These are phyloP conservation scores for Herpetomonas tarakana DNA, from an alignment of 208 protist genomes.

Conservation along the genomic window DNA sequence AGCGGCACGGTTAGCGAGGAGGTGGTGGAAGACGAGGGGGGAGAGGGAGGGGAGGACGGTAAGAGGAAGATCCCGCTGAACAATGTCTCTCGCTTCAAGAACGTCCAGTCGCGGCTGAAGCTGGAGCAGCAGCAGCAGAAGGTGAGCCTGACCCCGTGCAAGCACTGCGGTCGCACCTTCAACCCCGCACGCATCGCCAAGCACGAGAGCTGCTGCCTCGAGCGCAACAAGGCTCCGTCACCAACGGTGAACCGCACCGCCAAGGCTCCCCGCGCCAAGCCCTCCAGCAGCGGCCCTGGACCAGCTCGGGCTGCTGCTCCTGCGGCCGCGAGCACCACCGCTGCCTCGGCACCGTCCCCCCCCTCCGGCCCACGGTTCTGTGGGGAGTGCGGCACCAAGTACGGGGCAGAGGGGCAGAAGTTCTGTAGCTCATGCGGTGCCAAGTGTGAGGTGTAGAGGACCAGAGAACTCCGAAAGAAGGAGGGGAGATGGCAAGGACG, in stretches of 20 bases:
- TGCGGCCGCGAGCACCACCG: conserved; percentile 1
- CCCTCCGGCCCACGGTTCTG: conserved; percentile 42
- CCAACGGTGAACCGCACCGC: background rate
- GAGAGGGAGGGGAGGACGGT: background rate
- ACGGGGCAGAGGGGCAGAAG: conserved; percentile 18
- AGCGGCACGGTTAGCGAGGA: background rate
- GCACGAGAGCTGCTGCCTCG: conserved; percentile 80
- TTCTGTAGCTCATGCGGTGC: conserved; percentile 70
- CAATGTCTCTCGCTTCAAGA: conserved; percentile 81
- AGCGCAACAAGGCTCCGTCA: conserved; percentile 46
- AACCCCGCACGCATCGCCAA: conserved; percentile 62
- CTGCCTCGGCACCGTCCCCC: background rate
- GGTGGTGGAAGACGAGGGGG: background rate
- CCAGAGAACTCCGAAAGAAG: too few species aligned
- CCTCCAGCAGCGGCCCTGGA: conserved; percentile 1
- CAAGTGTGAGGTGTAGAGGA: conserved; percentile 25
- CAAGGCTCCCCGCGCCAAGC: conserved; percentile 7
- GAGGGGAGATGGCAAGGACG: too few species aligned
- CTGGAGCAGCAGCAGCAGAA: conserved; percentile 24
- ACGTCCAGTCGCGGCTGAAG: conserved; percentile 68
- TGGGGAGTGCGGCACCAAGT: conserved; percentile 54
- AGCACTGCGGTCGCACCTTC: conserved; percentile 79
- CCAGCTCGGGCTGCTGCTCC: background rate
- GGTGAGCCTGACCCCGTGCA: conserved; percentile 36
- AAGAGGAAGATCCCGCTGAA: conserved; percentile 63